Evolutionary conservation across 2,329 filamentous ascomycete genomes (phyloP), one percentile per base, ranked within the genome.

Genomic region (Penicillium sclerotigenum): DNA sequence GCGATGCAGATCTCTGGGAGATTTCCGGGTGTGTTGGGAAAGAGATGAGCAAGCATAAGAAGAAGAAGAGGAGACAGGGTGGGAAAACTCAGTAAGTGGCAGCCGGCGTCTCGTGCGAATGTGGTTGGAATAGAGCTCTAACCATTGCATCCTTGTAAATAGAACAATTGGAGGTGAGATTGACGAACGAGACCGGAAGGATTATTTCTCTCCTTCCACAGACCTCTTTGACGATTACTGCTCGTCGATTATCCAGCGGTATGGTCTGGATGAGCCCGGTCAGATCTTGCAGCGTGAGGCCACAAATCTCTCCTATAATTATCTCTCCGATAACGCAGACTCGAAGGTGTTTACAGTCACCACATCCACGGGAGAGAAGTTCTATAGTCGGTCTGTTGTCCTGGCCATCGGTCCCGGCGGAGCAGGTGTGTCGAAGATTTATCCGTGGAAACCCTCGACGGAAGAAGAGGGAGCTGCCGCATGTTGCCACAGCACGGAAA

Each of bases 1-100:
- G 85, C n/a, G 81, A 85, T 56, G 72, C 74, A 6, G 88, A 93
- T 65, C 72, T 91, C 9, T 77, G 82, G 45, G 87, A 92, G 72
- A 87, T 93, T 46, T 76, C 81, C 0, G 86, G 87, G 3, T 91
- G 89, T 59, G 89, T 91, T 0, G 89, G 90, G 0, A 90, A 88
- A 65, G 89, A 91, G 66, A 72, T 91, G 54, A 91, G 88, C 75
- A 93, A 93, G 74, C 88, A 93, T 71, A 81, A 83, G 56, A 78
- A 76, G 70, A 87, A 87, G 77, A 91, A 90, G 78, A 87, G 85
- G 75, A 88, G 89, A 75, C 83, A 85, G 70, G 73, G 60, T 64
- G 73, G 57, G 73, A 62, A 75, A 75, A 68, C 79, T 78, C 79
- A 79, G 73, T 65, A 36, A 50, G 59, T 63, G 22, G 13, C n/a